Evolutionary conservation across 202 grass and related monocot genomes (phyloP), one percentile per base, ranked within the genome.

Genomic region (Bolboschoenoplectus hybrid): DNA sequence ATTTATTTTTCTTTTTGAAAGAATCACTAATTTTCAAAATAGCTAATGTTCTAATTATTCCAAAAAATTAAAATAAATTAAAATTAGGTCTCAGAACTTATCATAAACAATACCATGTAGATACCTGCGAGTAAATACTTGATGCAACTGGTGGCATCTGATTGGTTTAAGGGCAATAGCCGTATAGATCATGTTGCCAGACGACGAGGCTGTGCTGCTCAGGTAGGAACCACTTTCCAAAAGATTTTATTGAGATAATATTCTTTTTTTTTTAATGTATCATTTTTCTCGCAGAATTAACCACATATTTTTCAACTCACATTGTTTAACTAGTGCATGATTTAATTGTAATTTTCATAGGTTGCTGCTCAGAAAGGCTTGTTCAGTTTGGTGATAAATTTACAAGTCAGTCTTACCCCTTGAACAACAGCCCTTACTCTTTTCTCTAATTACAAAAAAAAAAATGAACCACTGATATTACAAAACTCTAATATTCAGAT

Each of bases 131-230:
- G 91, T 67, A 92, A 91, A 79, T 94, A 89, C 85, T 85, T 96
- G 64, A 98, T 96, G 93, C 88, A 98, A 85, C 88, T 98, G 66
- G 93, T 87, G 20, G 97, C 91, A 32, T 82, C 91, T 80, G 93
- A 96, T 84, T 99, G 97, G 97, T 91, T 90, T 41, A 99, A 99
- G 86, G 85, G 89, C 75, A 89, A 83, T 65, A 96, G 89, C 60
- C 89, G 97, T 80, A 96, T 99, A 88, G 93, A 99, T 56, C 93
- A 99, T 90, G 90, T 99, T 50, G 93, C 85, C 9, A 92, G 83
- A 55, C 84, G 86, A 87, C 87, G 84, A 90, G 91, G 89, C 7
- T 99, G 93, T 79, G 92, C 94, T 84, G 93, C 89, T 47, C 92
- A 96, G 87, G 97, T 99, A 88, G 86, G 80, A 36, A 63, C 12